A percentile compares a stretch with the other conserved stretches of the same genome.
phyloP scores from a whole-genome alignment of 2,329 filamentous ascomycete genomes.

The Dactylella cylindrospora region DNA sequence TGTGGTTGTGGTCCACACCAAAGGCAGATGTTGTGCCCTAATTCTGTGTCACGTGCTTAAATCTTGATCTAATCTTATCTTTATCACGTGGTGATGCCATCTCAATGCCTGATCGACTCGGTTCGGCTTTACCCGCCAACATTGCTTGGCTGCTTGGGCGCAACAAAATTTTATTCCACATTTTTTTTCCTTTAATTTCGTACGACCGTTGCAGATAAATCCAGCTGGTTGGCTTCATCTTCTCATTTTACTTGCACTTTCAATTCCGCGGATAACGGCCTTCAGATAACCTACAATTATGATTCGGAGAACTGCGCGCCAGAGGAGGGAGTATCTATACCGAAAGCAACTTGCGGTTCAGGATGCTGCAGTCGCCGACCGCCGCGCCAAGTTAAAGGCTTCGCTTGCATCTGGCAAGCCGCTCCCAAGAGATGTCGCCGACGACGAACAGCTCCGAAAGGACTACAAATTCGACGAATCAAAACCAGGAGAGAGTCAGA shows the following conservation, averaged over 20 bases:
- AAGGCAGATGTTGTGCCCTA: constrained; percentile 29
- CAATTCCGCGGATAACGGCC: background rate
- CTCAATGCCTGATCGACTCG: too few species aligned
- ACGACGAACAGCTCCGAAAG: constrained; percentile 78
- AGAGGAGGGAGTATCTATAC: constrained; percentile 86
- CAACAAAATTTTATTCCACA: background rate
- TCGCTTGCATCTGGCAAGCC: constrained; percentile 82
- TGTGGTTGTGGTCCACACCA: too few species aligned
- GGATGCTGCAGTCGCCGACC: constrained; percentile 90
- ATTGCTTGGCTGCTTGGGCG: background rate
- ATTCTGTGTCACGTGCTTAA: constrained; percentile 9
- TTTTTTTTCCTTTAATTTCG: background rate
- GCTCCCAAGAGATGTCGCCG: constrained; percentile 62
- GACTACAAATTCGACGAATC: constrained; percentile 96
- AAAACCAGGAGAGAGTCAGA: constrained; percentile 58
- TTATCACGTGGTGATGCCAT: too few species aligned
- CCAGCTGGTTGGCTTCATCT: too few species aligned
- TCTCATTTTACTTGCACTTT: too few species aligned
- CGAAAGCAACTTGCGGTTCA: constrained; percentile 81
- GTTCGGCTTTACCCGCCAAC: too few species aligned
- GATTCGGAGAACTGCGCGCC: constrained; percentile 61
- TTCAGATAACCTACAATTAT: constrained; percentile 60
- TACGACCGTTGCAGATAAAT: too few species aligned
- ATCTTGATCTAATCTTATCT: background rate
- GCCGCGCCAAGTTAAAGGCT: constrained; percentile 80